phyloP scores from a whole-genome alignment of 2,329 filamentous ascomycete species.

The Bipolaris victoriae region DNA sequence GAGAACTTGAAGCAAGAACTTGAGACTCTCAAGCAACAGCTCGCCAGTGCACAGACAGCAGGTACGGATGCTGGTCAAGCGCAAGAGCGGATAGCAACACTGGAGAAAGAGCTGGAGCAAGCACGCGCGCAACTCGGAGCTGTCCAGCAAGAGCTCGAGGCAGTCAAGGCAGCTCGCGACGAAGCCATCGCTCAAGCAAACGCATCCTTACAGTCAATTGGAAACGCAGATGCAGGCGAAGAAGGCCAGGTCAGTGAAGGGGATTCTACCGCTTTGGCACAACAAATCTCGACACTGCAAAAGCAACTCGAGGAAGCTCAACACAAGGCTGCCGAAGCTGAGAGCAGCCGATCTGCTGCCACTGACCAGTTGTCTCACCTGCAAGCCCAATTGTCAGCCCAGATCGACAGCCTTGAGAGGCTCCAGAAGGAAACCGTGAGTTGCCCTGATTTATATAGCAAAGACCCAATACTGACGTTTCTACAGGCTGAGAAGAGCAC shows the following conservation, averaged over 20 bases:
- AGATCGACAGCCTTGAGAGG: slow-evolving; percentile 68
- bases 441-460: neutral
- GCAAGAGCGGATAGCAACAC: slow-evolving; percentile 66
- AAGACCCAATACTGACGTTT: slow-evolving; percentile 19
- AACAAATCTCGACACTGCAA: slow-evolving; percentile 47
- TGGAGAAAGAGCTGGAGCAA: slow-evolving; percentile 48
- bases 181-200: slow-evolving; percentile 58
- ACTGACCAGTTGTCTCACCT: slow-evolving; percentile 45
- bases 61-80: slow-evolving; percentile 25
- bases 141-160: slow-evolving; percentile 58
- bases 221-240: slow-evolving; percentile 49
- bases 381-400: slow-evolving; percentile 52
- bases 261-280: slow-evolving; percentile 26
- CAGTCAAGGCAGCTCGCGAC: slow-evolving; percentile 68
- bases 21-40: slow-evolving; percentile 57
- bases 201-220: slow-evolving; percentile 50
- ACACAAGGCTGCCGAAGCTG: slow-evolving; percentile 27
- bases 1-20: slow-evolving; percentile 60
- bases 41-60: slow-evolving; percentile 17
- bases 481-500: slow-evolving; percentile 49
- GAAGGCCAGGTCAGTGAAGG: slow-evolving; percentile 55
- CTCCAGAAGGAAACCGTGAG: slow-evolving; percentile 65
- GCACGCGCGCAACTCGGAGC: slow-evolving; percentile 26
- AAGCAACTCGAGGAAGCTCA: slow-evolving; percentile 46
- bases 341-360: slow-evolving; percentile 50